Evolutionary conservation across 2,329 filamentous ascomycete species (phyloP).

Genomic region (Stagonosporopsis vannaccii): DNA sequence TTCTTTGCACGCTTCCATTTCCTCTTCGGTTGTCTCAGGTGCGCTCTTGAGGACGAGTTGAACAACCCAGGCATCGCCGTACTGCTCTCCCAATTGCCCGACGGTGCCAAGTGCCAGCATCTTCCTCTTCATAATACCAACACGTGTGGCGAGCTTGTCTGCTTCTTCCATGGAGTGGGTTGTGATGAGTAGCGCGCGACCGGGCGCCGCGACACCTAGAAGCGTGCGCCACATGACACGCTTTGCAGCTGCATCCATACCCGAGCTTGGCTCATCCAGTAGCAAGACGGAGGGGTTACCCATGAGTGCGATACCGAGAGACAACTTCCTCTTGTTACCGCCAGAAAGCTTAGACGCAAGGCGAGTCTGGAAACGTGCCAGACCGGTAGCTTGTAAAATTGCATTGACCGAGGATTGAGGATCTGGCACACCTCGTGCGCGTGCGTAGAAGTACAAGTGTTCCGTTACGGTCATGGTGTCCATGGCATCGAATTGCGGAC

Average conservation of each 20-base stretch:
- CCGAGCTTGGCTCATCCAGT: conserved; percentile 87
- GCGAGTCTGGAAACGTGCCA: conserved; percentile 72
- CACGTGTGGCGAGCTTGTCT: conserved; percentile 81
- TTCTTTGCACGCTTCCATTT: conserved; percentile 69
- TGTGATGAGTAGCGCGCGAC: conserved; percentile 84
- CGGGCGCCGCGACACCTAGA: conserved; percentile 70
- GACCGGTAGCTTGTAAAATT: conserved; percentile 81
- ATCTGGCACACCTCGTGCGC: conserved; percentile 78
- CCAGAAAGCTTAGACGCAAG: conserved; percentile 84
- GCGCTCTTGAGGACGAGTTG: conserved; percentile 80
- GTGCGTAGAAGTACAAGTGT: conserved; percentile 87
- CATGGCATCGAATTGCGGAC: conserved; percentile 78
- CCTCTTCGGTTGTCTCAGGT: conserved; percentile 72
- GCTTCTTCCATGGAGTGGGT: conserved; percentile 97
- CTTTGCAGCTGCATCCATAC: conserved; percentile 90
- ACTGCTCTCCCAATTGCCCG: conserved; percentile 73
- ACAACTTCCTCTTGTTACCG: conserved; percentile 93
- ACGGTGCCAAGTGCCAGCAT: conserved; percentile 87
- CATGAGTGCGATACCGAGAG: conserved; percentile 87
- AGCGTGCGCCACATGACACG: conserved; percentile 93
- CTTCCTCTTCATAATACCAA: conserved; percentile 82
- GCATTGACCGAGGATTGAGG: conserved; percentile 79
- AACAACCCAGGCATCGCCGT: conserved; percentile 80
- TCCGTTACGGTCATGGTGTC: conserved; percentile 90
- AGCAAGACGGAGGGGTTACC: conserved; percentile 88